phyloP scores from a whole-genome alignment of 78 protist genomes.

The Chrysochromulina tobinii region DNA sequence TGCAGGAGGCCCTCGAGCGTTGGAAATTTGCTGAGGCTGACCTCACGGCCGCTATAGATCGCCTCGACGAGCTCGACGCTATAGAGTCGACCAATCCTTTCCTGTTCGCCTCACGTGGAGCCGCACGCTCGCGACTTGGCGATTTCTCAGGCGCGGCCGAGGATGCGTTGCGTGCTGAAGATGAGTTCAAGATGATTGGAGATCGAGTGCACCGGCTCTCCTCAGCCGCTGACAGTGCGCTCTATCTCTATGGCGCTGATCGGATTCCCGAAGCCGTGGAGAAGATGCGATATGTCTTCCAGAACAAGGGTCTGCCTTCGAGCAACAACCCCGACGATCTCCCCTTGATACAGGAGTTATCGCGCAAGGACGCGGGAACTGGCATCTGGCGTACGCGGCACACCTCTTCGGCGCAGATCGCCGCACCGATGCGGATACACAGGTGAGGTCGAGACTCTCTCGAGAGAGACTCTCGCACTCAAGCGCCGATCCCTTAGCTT shows the following conservation, averaged over 20 bases:
- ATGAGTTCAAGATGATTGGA: background rate
- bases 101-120: background rate
- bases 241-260: background rate
- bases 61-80: background rate
- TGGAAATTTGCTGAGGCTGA: background rate
- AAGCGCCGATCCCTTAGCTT: no score
- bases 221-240: background rate
- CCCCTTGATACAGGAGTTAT: background rate
- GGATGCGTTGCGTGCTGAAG: background rate
- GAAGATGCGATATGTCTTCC: background rate
- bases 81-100: constrained; percentile 3
- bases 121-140: background rate
- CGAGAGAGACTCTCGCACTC: background rate
- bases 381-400: constrained; percentile 3
- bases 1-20: background rate
- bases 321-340: constrained; percentile 15
- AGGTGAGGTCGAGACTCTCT: no score
- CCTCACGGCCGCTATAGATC: background rate
- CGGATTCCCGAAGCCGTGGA: background rate
- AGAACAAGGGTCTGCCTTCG: background rate
- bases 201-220: background rate
- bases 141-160: background rate
- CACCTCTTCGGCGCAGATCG: background rate
- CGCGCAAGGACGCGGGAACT: background rate
- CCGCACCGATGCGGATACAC: background rate